Percentiles rank a stretch among this genome's conserved stretches.
phyloP scores from a whole-genome alignment of 2,329 filamentous ascomycete species.

The Sporothrix sp. region DNA sequence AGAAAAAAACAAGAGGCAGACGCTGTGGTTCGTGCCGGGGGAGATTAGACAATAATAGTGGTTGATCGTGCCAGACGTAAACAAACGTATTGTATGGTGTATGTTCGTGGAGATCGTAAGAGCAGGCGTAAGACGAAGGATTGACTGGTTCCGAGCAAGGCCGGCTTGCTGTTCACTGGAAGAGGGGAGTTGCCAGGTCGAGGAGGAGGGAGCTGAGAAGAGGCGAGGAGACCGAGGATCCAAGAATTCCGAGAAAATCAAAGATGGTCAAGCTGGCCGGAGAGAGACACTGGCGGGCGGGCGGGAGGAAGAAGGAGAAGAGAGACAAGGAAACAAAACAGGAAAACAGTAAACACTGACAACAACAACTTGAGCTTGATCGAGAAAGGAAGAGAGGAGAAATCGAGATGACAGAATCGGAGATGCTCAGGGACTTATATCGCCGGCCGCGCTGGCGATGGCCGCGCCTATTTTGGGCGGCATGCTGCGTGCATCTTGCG shows the following conservation, averaged over 20 bases:
- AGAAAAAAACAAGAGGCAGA: not conserved
- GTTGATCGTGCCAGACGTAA: not conserved
- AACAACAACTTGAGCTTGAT: slow-evolving; percentile 27
- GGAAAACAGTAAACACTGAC: slow-evolving; percentile 8
- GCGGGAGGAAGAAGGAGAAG: not conserved
- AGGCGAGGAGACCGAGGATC: not conserved
- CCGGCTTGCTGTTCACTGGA: slow-evolving; percentile 47
- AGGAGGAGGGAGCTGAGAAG: slow-evolving; percentile 16
- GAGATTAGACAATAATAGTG: slow-evolving; percentile 17
- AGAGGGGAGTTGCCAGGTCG: slow-evolving; percentile 16
- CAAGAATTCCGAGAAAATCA: not conserved
- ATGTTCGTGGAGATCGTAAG: slow-evolving; percentile 17
- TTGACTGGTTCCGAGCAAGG: slow-evolving; percentile 48
- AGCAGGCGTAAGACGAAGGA: slow-evolving; percentile 28
- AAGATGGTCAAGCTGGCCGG: not conserved
- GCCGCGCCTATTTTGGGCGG: slow-evolving; percentile 21
- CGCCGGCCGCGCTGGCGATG: slow-evolving; percentile 35
- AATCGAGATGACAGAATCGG: not conserved
- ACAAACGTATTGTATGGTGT: not conserved
- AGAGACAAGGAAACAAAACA: slow-evolving; percentile 1
- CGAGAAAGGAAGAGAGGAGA: slow-evolving; percentile 26
- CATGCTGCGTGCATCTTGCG: slow-evolving; percentile 8
- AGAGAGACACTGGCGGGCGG: not conserved
- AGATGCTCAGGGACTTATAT: slow-evolving; percentile 49
- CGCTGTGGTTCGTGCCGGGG: slow-evolving; percentile 13